These are phyloP conservation scores for Fusarium neocosmosporiellum DNA, from an alignment of 2,329 filamentous ascomycete genomes.

Conservation along the genomic window DNA sequence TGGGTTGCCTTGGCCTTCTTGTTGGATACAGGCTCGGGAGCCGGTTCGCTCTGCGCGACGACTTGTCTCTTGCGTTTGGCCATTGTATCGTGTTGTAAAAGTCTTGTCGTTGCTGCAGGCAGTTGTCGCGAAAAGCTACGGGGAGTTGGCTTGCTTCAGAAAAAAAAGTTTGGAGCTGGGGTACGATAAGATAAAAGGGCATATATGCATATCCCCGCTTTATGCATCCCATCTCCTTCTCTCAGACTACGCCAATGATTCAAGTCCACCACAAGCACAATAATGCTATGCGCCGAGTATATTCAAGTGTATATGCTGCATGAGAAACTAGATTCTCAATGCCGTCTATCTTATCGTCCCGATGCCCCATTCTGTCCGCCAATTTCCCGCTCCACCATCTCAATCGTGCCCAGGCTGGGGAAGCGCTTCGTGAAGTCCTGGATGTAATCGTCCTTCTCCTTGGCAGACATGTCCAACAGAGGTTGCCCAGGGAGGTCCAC, in stretches of 20 bases:
- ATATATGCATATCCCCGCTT: constrained; percentile 39
- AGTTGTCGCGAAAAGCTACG: constrained; percentile 11
- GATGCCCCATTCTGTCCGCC: constrained; percentile 46
- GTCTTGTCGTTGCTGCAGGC: constrained; percentile 15
- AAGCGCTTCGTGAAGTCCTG: constrained; percentile 84
- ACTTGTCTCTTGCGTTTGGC: constrained; percentile 62
- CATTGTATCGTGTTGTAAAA: constrained; percentile 48
- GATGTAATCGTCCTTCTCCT: constrained; percentile 74
- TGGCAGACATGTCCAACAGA: constrained; percentile 64
- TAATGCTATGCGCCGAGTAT: constrained; percentile 38
- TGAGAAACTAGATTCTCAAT: constrained; percentile 21
- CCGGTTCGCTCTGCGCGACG: constrained; percentile 40
- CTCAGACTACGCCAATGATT: background rate
- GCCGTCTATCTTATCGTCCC: constrained; percentile 33
- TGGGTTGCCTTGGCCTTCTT: constrained; percentile 45
- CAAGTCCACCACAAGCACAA: constrained; percentile 9
- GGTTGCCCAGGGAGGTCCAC: constrained; percentile 61
- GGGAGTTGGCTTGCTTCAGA: constrained; percentile 5
- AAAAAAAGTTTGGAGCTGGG: constrained; percentile 42
- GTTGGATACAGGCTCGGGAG: constrained; percentile 34
- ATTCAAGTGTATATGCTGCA: constrained; percentile 40
- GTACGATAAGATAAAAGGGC: constrained; percentile 49
- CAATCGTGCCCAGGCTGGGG: constrained; percentile 84
- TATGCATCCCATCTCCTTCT: constrained; percentile 25
- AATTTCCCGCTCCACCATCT: constrained; percentile 83